A percentile compares a stretch with the other conserved stretches of the same genome.
Evolutionary conservation across 2,329 filamentous ascomycete species (phyloP).

Genomic region (Phaeosphaeriaceae sp.): DNA sequence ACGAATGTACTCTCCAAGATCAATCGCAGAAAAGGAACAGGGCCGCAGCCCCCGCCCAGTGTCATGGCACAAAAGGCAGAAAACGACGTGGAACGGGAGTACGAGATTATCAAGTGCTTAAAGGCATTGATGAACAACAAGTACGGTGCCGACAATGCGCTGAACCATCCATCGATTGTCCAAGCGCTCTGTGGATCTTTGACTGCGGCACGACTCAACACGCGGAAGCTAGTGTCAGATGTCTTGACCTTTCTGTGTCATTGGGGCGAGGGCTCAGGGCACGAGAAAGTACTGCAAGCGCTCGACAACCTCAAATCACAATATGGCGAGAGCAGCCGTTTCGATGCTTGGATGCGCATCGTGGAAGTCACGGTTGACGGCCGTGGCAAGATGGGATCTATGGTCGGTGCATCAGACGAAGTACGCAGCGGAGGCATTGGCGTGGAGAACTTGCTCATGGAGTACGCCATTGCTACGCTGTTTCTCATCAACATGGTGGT

Average conservation of each 20-base stretch:
- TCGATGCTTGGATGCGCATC: conserved; percentile 98
- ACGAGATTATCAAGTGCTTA: conserved; percentile 96
- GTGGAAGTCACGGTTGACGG: conserved; percentile 97
- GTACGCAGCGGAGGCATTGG: conserved; percentile 94
- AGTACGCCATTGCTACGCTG: conserved; percentile 94
- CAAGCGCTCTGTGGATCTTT: conserved; percentile 86
- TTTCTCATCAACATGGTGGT: conserved; percentile 97
- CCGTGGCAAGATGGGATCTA: conserved; percentile 96
- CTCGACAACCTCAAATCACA: conserved; percentile 90
- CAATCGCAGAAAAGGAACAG: conserved; percentile 82
- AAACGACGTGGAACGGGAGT: conserved; percentile 87
- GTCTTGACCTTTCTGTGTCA: conserved; percentile 96
- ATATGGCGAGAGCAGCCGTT: conserved; percentile 90
- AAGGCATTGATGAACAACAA: conserved; percentile 99
- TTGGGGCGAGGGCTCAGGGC: conserved; percentile 87
- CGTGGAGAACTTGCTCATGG: conserved; percentile 99
- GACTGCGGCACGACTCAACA: conserved; percentile 87
- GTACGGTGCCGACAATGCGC: conserved; percentile 94
- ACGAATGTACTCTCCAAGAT: conserved; percentile 94
- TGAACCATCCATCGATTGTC: conserved; percentile 88
- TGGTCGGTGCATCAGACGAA: conserved; percentile 96
- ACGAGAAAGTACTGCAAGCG: conserved; percentile 90
- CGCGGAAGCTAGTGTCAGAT: conserved; percentile 92
- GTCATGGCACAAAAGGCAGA: conserved; percentile 64
- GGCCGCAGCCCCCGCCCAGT: conserved; percentile 68